Conservation (phyloP, 306 rosid species). For the Cucumis cinereus region DNA sequence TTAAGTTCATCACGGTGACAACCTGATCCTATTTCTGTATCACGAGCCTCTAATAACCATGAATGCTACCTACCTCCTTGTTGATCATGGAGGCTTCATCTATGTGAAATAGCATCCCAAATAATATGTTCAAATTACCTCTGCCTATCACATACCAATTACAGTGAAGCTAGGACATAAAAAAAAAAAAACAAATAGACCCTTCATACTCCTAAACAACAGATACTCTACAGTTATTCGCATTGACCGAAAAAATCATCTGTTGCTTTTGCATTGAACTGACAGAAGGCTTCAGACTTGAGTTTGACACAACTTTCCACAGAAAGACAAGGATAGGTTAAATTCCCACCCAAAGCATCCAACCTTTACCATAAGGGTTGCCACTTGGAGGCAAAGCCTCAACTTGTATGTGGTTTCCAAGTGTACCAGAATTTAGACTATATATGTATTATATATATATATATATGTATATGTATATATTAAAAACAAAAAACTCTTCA, state of each 20-base stretch:
- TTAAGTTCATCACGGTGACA: not conserved
- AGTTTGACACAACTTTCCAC: not conserved
- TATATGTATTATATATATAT: no score
- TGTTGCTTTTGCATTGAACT: not conserved
- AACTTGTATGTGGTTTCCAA: not conserved
- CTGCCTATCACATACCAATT: not conserved
- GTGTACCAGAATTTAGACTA: not conserved
- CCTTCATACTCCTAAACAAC: not conserved
- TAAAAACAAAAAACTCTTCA: no score
- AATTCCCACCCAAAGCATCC: not conserved
- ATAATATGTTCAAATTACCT: not conserved
- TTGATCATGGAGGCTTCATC: not conserved
- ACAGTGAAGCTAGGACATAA: not conserved
- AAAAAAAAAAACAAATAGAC: not conserved
- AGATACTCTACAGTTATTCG: not conserved
- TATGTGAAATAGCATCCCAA: not conserved
- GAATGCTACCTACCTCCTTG: not conserved
- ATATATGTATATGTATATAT: no score
- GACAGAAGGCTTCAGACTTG: not conserved
- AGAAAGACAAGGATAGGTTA: not conserved
- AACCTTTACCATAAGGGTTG: not conserved
- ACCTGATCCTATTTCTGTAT: not conserved
- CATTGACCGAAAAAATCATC: not conserved
- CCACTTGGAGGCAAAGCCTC: not conserved
- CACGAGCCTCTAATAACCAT: not conserved